These are phyloP conservation scores for Lentinula lateritia DNA, from an alignment of 768 basidiomycete genomes.

Conservation along the genomic window DNA sequence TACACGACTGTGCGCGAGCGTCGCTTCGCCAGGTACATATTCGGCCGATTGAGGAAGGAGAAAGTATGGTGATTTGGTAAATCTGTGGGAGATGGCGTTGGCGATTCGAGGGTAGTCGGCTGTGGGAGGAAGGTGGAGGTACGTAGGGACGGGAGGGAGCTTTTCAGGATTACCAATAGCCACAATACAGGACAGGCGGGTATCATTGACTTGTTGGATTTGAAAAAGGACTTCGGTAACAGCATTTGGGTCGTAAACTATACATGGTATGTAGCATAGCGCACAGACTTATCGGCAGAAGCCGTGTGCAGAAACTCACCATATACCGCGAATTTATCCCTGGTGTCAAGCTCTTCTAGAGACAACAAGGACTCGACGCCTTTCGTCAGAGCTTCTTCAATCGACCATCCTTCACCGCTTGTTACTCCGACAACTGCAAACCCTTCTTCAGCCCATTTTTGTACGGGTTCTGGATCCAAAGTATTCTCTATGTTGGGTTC, in stretches of 20 bases:
- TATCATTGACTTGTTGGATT: constrained; percentile 17
- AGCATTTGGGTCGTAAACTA: constrained; percentile 29
- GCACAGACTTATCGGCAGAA: neutral
- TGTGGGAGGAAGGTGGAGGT: constrained; percentile 26
- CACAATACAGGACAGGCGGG: constrained; percentile 29
- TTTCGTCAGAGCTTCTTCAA: constrained; percentile 23
- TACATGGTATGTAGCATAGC: neutral
- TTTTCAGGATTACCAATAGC: constrained; percentile 26
- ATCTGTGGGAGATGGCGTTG: constrained; percentile 21
- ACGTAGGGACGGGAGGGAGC: constrained; percentile 24
- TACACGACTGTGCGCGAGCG: constrained; percentile 40
- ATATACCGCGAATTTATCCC: constrained; percentile 38
- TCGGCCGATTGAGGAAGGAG: constrained; percentile 34
- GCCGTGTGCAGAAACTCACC: constrained; percentile 22
- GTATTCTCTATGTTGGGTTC: constrained; percentile 20
- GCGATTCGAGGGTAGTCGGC: constrained; percentile 10
- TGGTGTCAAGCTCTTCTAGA: constrained; percentile 32
- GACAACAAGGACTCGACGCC: constrained; percentile 29
- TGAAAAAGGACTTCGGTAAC: constrained; percentile 22
- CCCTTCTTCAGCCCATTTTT: constrained; percentile 53
- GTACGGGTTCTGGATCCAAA: constrained; percentile 42
- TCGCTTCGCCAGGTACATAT: constrained; percentile 36
- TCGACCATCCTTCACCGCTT: constrained; percentile 13
- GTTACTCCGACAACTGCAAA: constrained; percentile 40
- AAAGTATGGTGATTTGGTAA: constrained; percentile 33